Evolutionary conservation across 352 stramenopile genomes (phyloP), one percentile per base, ranked within the genome.

Genomic region (Thalassiosira hispida): DNA sequence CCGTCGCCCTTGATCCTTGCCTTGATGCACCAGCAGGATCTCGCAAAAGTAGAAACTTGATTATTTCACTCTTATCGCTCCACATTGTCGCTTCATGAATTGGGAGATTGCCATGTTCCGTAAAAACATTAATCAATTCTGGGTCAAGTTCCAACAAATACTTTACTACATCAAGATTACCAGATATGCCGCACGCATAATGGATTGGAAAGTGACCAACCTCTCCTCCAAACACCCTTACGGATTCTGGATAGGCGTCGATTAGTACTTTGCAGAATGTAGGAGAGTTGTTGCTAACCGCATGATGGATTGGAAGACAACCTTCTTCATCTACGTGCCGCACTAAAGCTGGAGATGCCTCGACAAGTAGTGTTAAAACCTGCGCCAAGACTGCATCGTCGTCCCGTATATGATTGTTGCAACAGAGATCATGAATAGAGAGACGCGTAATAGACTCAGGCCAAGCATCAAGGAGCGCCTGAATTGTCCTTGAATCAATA

Each of bases 211-310:
- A 25, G 31, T 16, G 12, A 22, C 23, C 22, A 44, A 20, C n/a
- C 22, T 25, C 57, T 20, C 0, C 6, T 38, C 31, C 31, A 9
- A 8, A 38, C 8, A 11, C 53, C 29, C 20, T 53, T 3, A 53
- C 2, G 7, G 63, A 38, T 42, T 52, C 35, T 3, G 3, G 38
- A 20, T 31, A 29, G 22, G 9, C 2, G 42, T 64, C 8, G 33
- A 63, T 55, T 16, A 73, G 47, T 52, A 63, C 18, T 52, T 64
- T 73, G 47, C 49, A 44, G 57, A 64, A 73, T 29, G 52, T 29
- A 63, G 35, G 12, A 9, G 64, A 73, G n/a, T 64, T 60, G 52
- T 47, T 35, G 2, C 8, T 22, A 38, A 8, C 31, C 31, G 64
- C 64, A 5, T 47, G 23, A 63, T 73, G 44, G 51, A 73, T 53